Percentiles rank a stretch among this genome's conserved stretches.
phyloP scores from a whole-genome alignment of 78 protist genomes.

The Bigelowiella natans region DNA sequence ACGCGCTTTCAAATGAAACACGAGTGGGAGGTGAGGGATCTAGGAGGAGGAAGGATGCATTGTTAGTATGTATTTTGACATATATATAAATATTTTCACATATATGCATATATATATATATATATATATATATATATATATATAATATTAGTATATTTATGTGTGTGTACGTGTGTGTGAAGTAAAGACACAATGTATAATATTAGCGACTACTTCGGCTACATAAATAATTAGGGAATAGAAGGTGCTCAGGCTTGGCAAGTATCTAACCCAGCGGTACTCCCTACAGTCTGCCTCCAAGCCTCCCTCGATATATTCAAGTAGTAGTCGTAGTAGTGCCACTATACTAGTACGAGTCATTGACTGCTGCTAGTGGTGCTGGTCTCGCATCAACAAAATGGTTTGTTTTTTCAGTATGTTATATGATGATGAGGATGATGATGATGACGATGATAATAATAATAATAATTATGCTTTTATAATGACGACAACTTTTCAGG shows the following conservation, averaged over 20 bases:
- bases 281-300: not conserved
- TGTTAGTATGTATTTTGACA: not conserved
- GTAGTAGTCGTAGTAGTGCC: not conserved
- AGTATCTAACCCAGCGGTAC: not conserved
- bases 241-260: not conserved
- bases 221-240: not conserved
- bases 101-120: not conserved
- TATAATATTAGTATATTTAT: not conserved
- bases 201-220: no score
- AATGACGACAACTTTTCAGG: no score
- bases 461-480: not conserved
- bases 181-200: no score
- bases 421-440: no score
- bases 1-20: not conserved
- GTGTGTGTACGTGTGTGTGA: not conserved
- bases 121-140: not conserved
- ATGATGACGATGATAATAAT: not conserved
- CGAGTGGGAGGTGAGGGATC: not conserved
- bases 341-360: no score
- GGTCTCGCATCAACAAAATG: no score
- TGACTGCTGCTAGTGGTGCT: no score
- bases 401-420: no score
- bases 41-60: no score
- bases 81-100: not conserved
- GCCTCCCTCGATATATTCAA: not conserved